Evolutionary conservation across 169 alveolate species (phyloP).

Genomic region (Pseudocohnilembus persalinus): DNA sequence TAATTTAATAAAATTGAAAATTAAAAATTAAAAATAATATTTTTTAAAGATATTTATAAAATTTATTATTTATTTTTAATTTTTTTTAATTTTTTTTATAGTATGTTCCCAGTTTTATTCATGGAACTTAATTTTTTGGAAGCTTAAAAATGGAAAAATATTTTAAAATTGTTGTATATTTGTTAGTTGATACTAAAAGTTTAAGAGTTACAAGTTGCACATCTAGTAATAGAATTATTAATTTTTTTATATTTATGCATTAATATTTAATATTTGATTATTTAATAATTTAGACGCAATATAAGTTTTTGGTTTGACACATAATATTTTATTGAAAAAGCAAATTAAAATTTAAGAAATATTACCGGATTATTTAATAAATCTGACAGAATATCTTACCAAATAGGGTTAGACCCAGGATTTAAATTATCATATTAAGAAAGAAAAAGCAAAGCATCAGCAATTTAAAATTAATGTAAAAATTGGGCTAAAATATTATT

Average conservation of each 20-base stretch:
- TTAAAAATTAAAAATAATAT: too few relatives aligned
- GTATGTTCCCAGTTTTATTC: constrained; percentile 46
- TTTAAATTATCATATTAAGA: constrained; percentile 11
- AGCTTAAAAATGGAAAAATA: constrained; percentile 36
- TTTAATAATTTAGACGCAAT: constrained; percentile 18
- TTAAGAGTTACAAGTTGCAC: constrained; percentile 28
- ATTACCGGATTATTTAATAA: constrained; percentile 9
- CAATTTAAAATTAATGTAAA: too few relatives aligned
- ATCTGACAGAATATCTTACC: constrained; percentile 14
- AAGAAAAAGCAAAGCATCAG: constrained; percentile 13
- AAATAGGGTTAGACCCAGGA: constrained; percentile 23
- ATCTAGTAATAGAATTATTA: constrained; percentile 12
- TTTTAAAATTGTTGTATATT: constrained; percentile 35
- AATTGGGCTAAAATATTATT: too few relatives aligned
- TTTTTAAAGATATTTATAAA: too few relatives aligned
- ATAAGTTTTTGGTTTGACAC: constrained; percentile 5
- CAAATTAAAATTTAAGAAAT: not conserved
- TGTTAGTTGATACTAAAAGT: constrained; percentile 18
- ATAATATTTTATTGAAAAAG: not conserved
- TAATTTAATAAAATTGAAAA: too few relatives aligned
- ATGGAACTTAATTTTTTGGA: constrained; percentile 45
- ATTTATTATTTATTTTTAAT: not conserved
- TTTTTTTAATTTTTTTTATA: not conserved
- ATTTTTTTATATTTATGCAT: too few relatives aligned
- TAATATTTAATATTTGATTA: too few relatives aligned